A percentile compares a stretch with the other conserved stretches of the same genome.
phyloP scores from a whole-genome alignment of 306 rosid genomes.

The Cucurbita ficifolia region DNA sequence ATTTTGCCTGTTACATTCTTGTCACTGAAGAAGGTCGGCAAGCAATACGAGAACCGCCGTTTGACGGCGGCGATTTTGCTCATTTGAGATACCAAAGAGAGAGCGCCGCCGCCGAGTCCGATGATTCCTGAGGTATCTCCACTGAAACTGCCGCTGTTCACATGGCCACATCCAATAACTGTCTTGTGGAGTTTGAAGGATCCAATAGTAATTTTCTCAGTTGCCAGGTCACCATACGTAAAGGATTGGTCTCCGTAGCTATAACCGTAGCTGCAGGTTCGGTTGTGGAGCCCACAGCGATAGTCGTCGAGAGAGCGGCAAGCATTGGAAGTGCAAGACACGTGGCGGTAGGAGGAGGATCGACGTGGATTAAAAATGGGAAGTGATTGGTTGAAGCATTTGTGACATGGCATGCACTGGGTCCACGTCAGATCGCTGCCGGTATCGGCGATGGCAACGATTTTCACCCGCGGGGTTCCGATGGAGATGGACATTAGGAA shows the following conservation, averaged over 20 bases:
- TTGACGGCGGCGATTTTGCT: neutral
- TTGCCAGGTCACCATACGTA: constrained; percentile 25
- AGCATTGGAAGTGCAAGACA: constrained; percentile 10
- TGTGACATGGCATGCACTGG: constrained; percentile 40
- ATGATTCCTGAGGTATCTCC: constrained; percentile 22
- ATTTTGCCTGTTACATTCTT: constrained; percentile 14
- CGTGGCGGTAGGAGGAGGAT: constrained; percentile 25
- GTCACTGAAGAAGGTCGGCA: neutral
- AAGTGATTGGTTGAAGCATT: constrained; percentile 31
- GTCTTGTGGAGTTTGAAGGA: constrained; percentile 2
- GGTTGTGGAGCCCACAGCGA: neutral
- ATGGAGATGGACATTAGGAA: constrained; percentile 35
- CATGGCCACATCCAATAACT: constrained; percentile 31
- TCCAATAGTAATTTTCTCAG: constrained; percentile 24
- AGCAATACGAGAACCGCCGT: constrained; percentile 38
- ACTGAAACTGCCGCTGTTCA: constrained; percentile 24
- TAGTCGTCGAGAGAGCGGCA: constrained; percentile 3
- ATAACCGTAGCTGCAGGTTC: constrained; percentile 15
- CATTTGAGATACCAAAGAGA: constrained; percentile 47
- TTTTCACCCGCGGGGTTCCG: constrained; percentile 31
- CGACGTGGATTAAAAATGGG: constrained; percentile 25
- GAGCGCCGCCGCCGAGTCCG: constrained; percentile 34
- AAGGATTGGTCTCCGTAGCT: constrained; percentile 28
- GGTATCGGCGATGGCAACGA: constrained; percentile 33
- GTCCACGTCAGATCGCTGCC: constrained; percentile 58